Conservation (phyloP, 2,329 filamentous ascomycete species). For the Pseudogymnoascus sp. region DNA sequence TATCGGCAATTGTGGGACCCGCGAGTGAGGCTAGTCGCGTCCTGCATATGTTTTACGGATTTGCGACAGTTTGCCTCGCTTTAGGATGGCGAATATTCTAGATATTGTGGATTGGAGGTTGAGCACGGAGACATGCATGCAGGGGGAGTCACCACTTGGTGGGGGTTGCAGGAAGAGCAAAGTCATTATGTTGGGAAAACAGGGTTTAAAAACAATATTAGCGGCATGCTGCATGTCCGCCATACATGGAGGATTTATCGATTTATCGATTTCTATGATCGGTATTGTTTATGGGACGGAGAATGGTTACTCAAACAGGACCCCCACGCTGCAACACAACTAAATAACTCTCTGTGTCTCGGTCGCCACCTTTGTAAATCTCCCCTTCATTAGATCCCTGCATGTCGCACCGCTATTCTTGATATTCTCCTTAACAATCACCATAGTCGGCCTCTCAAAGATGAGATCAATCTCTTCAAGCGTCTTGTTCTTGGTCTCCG, state of each 20-base stretch:
- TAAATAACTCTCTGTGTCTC: background rate
- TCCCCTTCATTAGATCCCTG: background rate
- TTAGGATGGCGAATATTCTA: background rate
- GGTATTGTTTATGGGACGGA: background rate
- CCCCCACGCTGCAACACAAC: background rate
- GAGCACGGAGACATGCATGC: background rate
- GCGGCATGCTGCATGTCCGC: background rate
- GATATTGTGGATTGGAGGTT: background rate
- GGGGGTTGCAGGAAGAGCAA: background rate
- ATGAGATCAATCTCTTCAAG: slow-evolving; percentile 64
- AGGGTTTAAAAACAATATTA: background rate
- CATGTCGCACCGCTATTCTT: slow-evolving; percentile 19
- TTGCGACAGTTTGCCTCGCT: background rate
- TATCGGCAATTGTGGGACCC: background rate
- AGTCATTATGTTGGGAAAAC: background rate
- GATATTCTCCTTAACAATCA: slow-evolving; percentile 53
- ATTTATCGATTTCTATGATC: background rate
- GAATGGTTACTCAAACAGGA: background rate
- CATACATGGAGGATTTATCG: background rate
- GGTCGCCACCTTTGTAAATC: slow-evolving; percentile 9
- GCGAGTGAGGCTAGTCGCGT: background rate
- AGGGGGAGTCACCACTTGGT: background rate
- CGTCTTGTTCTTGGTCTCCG: slow-evolving; percentile 57
- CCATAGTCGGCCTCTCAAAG: slow-evolving; percentile 53
- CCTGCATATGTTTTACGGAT: background rate